Conservation (phyloP, 2,329 filamentous ascomycete species). For the Phialophora verrucosa region DNA sequence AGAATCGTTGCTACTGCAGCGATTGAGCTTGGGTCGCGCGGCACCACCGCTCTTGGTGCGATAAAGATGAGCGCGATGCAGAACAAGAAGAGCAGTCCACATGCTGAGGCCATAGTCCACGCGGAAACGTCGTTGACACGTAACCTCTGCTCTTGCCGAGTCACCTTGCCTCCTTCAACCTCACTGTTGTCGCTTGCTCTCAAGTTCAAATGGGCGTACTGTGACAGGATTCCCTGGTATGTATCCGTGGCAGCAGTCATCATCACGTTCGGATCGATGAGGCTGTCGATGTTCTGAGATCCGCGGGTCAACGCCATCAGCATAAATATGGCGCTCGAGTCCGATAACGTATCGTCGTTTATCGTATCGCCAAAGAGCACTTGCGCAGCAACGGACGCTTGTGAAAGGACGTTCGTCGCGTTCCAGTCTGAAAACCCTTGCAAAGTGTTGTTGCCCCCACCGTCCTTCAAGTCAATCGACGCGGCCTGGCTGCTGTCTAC, state of each 20-base stretch:
- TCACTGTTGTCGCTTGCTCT: constrained; percentile 18
- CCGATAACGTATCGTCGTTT: constrained; percentile 23
- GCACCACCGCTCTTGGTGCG: constrained; percentile 36
- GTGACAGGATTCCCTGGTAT: constrained; percentile 37
- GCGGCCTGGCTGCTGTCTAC: constrained; percentile 25
- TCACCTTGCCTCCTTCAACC: constrained; percentile 26
- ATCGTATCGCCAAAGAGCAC: constrained; percentile 33
- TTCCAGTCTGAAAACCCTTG: constrained; percentile 38
- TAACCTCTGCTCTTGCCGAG: constrained; percentile 26
- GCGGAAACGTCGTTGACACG: constrained; percentile 37
- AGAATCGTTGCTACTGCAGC: constrained; percentile 35
- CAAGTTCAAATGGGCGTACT: constrained; percentile 36
- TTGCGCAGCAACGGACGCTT: constrained; percentile 26
- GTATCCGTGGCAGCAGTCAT: constrained; percentile 32
- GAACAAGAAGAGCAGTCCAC: constrained; percentile 31
- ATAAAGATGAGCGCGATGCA: constrained; percentile 35
- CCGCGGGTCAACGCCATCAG: constrained; percentile 35
- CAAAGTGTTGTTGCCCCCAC: constrained; percentile 42
- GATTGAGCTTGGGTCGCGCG: constrained; percentile 38
- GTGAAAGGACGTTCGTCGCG: constrained; percentile 33
- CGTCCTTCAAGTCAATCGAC: constrained; percentile 35
- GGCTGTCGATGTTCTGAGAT: constrained; percentile 23
- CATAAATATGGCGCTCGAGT: constrained; percentile 34
- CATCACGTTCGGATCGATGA: constrained; percentile 34
- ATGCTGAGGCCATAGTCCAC: constrained; percentile 33